A percentile compares a stretch with the other conserved stretches of the same genome.
Conservation (phyloP, 768 basidiomycete species). For the Termitomyces sp. region DNA sequence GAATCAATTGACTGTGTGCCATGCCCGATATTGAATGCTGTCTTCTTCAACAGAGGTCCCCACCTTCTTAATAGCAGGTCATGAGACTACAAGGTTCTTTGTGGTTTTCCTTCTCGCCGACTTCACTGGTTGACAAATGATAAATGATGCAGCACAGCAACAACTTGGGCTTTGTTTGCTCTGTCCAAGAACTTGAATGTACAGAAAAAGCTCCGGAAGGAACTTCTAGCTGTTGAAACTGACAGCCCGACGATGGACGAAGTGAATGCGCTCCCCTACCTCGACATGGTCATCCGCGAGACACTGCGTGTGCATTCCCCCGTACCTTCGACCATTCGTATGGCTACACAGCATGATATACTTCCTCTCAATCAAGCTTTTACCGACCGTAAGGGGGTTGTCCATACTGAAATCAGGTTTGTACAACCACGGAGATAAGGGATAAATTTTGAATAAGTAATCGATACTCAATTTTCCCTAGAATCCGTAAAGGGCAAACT, state of each 20-base stretch:
- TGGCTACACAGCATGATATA: slow-evolving; percentile 48
- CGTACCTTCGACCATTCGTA: slow-evolving; percentile 37
- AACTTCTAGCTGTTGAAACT: slow-evolving; percentile 46
- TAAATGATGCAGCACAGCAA: slow-evolving; percentile 38
- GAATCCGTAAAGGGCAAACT: slow-evolving; percentile 41
- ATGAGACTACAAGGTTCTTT: slow-evolving; percentile 40
- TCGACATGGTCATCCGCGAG: too few species aligned
- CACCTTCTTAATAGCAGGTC: slow-evolving; percentile 46
- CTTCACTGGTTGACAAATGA: neutral
- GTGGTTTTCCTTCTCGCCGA: neutral
- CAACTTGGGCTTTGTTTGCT: slow-evolving; percentile 59
- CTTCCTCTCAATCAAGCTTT: slow-evolving; percentile 48
- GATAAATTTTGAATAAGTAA: too few species aligned
- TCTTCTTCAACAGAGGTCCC: slow-evolving; percentile 34
- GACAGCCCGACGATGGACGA: slow-evolving; percentile 69
- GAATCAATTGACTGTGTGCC: too few species aligned
- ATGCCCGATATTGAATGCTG: neutral
- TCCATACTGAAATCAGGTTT: slow-evolving; percentile 37
- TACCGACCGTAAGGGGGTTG: slow-evolving; percentile 38
- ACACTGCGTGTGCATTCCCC: slow-evolving; percentile 55
- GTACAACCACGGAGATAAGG: neutral
- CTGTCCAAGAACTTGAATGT: slow-evolving; percentile 43
- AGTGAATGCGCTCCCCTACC: slow-evolving; percentile 60
- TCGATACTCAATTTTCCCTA: slow-evolving; percentile 1
- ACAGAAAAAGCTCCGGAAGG: slow-evolving; percentile 56